Percentiles rank a stretch among this genome's conserved stretches.
These are phyloP conservation scores for Globisporangium polare DNA, from an alignment of 352 stramenopile genomes.

Conservation along the genomic window DNA sequence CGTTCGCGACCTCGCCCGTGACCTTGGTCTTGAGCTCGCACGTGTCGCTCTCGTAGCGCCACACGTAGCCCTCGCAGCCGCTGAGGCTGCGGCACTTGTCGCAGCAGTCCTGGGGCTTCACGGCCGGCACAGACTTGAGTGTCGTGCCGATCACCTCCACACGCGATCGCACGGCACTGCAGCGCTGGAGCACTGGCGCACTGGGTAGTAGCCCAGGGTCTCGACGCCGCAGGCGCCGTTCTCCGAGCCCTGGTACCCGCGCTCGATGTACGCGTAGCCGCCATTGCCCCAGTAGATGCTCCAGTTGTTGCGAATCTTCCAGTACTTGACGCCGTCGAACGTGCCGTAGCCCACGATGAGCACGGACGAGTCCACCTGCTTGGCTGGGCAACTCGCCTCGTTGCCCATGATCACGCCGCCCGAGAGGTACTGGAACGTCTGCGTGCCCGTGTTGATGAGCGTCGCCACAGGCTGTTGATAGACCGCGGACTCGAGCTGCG, in stretches of 20 bases:
- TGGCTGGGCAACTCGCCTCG: constrained; percentile 31
- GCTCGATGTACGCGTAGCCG: constrained; percentile 60
- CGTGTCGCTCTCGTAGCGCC: background rate
- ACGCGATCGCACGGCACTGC: background rate
- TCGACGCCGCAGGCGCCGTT: constrained; percentile 63
- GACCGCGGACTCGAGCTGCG: constrained; percentile 37
- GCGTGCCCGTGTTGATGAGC: constrained; percentile 50
- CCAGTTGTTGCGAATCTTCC: constrained; percentile 74
- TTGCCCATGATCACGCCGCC: constrained; percentile 51
- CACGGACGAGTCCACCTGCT: constrained; percentile 38
- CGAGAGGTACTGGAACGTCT: constrained; percentile 56
- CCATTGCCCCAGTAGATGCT: constrained; percentile 58
- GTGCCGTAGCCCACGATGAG: constrained; percentile 52
- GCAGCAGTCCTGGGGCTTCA: constrained; percentile 11
- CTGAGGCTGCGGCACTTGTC: constrained; percentile 7
- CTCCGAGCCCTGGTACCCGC: constrained; percentile 33
- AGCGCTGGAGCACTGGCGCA: constrained; percentile 4
- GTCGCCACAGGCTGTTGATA: constrained; percentile 43
- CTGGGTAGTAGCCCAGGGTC: constrained; percentile 12
- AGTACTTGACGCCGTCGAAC: constrained; percentile 39
- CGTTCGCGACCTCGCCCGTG: constrained; percentile 5
- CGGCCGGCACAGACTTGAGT: background rate
- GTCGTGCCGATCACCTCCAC: constrained; percentile 9
- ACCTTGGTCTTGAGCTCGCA: constrained; percentile 18
- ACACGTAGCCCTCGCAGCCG: constrained; percentile 13